Percentiles rank a stretch among this genome's conserved stretches.
These are phyloP conservation scores for Eucalyptus dawsonii DNA, from an alignment of 345 rosid genomes.

Conservation along the genomic window DNA sequence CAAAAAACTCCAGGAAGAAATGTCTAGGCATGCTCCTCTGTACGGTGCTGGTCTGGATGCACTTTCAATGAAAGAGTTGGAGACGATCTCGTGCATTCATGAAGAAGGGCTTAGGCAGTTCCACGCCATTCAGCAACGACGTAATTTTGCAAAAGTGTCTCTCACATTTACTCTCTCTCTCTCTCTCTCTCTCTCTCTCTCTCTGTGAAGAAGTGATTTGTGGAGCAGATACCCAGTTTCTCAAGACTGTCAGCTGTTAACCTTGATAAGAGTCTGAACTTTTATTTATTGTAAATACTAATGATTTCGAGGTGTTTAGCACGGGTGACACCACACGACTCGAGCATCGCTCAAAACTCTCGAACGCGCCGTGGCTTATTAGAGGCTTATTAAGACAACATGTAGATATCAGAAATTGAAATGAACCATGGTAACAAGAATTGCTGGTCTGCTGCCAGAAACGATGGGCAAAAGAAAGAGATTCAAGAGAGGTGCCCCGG, in stretches of 20 bases:
- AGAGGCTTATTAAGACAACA: not conserved
- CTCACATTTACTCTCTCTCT: not conserved
- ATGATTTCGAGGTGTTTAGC: not conserved
- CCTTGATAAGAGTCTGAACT: not conserved
- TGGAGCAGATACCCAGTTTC: not conserved
- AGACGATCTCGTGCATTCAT: conserved; percentile 74
- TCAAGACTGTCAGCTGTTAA: not conserved
- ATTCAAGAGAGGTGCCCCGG: not conserved
- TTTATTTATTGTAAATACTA: not conserved
- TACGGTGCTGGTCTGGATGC: conserved; percentile 87
- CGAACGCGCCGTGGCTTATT: not conserved
- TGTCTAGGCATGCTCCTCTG: conserved; percentile 85
- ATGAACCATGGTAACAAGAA: not conserved
- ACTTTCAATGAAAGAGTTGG: conserved; percentile 82
- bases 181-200: too few relatives aligned
- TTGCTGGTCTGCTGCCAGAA: not conserved
- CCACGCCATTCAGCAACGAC: conserved; percentile 53
- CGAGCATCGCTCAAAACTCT: not conserved
- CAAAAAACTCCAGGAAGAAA: conserved; percentile 81
- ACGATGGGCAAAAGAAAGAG: not conserved
- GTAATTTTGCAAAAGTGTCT: not conserved
- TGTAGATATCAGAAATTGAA: not conserved
- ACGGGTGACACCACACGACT: not conserved
- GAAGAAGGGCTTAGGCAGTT: conserved; percentile 94
- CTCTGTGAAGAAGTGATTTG: not conserved